These are phyloP conservation scores for Naganishia onofrii DNA, from an alignment of 768 basidiomycete species.

Conservation along the genomic window DNA sequence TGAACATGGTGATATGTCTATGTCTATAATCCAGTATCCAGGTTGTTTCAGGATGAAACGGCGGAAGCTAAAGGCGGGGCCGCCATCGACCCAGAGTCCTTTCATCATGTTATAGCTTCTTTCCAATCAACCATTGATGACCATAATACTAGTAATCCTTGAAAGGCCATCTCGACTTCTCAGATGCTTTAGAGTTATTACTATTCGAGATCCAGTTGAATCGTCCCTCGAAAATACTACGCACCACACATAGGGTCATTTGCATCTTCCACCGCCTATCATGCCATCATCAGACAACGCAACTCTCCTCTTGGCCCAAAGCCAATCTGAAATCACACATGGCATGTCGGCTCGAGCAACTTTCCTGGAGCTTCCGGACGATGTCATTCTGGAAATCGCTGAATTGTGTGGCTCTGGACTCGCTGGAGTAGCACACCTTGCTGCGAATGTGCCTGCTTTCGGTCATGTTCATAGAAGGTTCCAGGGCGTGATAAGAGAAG, in stretches of 20 bases:
- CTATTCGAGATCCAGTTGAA: too few species aligned
- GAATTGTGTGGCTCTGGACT: background rate
- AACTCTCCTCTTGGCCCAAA: too few species aligned
- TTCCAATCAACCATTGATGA: background rate
- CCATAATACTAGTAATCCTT: background rate
- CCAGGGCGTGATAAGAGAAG: background rate
- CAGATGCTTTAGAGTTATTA: too few species aligned
- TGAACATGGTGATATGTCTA: too few species aligned
- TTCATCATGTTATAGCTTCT: background rate
- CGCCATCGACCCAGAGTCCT: background rate
- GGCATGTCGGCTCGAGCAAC: background rate
- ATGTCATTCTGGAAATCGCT: conserved; percentile 4
- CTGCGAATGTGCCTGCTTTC: conserved; percentile 3
- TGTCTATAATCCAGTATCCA: too few species aligned
- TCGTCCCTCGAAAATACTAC: too few species aligned
- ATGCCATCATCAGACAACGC: too few species aligned
- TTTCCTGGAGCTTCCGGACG: conserved; percentile 3
- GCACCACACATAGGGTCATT: too few species aligned
- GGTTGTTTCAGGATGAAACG: conserved; percentile 10
- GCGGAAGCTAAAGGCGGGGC: background rate
- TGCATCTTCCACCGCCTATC: too few species aligned
- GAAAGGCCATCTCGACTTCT: too few species aligned
- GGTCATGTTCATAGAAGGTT: background rate
- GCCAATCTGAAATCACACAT: background rate
- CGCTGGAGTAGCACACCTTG: background rate